Evolutionary conservation across 352 stramenopile species (phyloP), one percentile per base, ranked within the genome.

Genomic region (Globisporangium rhizosaccharum): DNA sequence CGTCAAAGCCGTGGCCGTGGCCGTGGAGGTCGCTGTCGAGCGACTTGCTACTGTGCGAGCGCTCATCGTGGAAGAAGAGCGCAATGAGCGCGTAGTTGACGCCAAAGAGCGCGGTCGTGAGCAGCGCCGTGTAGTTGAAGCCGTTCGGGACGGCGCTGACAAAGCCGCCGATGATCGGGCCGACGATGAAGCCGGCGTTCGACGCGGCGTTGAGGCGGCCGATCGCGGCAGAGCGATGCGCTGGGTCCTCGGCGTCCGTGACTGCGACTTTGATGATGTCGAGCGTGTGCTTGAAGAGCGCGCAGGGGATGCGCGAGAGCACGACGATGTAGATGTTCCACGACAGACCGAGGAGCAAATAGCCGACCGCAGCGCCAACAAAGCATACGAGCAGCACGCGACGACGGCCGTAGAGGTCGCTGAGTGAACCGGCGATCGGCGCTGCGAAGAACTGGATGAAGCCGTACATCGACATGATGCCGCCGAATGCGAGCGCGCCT

Each of bases 391-490:
- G 66, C 50, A 92, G 60, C 53, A 92, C 79, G 26, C 49, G 44
- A 18, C 46, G 63, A 53, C 82, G 78, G 23, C 80, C 81, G 59
- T 88, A 89, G 56, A 84, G 70, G 57, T 92, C 83, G 55, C 80
- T 90, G 23, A 92, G 63, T 17, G 70, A 79, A n/a, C 83, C 83
- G 14, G 82, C 81, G 42, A 93, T 68, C 4, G 83, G 83, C 28
- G 83, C 79, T 17, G 81, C 82, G 69, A 91, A 85, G 63, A 91
- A 89, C 68, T 93, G 84, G 61, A 93, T 84, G 66, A 88, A 82
- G 50, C 84, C 84, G 70, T 93, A 93, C 66, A 93, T 71, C 47
- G 80, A 90, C 73, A 90, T 89, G 70, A 93, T 82, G 55, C 78
- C 75, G 17, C 84, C 84, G 54, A 93, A 88, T 33, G 71, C 58